Conservation (phyloP, 306 rosid genomes). For the Casuarina cunninghamiana region DNA sequence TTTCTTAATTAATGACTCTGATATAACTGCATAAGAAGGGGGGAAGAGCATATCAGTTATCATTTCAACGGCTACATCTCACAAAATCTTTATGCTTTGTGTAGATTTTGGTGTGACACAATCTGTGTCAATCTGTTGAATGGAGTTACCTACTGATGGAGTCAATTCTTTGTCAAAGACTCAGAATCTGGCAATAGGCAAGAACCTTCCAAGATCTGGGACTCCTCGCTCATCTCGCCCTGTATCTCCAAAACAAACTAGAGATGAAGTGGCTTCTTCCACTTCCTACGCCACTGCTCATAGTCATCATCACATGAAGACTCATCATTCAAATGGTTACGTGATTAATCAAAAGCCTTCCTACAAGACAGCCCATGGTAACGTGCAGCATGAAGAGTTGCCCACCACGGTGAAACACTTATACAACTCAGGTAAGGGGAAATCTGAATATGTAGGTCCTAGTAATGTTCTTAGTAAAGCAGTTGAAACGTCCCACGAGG, state of each 20-base stretch:
- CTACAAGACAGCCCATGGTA: constrained; percentile 25
- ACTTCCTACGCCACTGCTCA: constrained; percentile 37
- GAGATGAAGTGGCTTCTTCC: constrained; percentile 49
- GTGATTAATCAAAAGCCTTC: constrained; percentile 47
- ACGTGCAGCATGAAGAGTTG: constrained; percentile 29
- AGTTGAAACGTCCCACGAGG: constrained; percentile 41
- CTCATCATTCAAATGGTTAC: constrained; percentile 39
- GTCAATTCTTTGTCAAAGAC: constrained; percentile 42
- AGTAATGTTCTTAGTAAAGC: constrained; percentile 27
- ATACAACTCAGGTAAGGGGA: constrained; percentile 31
- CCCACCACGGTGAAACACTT: constrained; percentile 31
- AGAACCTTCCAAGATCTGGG: constrained; percentile 44
- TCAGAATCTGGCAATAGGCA: constrained; percentile 47
- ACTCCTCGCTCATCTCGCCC: constrained; percentile 41
- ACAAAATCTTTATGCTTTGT: constrained; percentile 37
- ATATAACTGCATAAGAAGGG: background rate
- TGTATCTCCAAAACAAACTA: constrained; percentile 45
- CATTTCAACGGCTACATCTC: constrained; percentile 23
- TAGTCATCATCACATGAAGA: constrained; percentile 41
- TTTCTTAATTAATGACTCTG: constrained; percentile 38
- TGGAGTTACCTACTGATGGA: constrained; percentile 62
- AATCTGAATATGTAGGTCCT: constrained; percentile 32
- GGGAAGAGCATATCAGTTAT: background rate
- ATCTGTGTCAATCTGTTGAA: constrained; percentile 29
- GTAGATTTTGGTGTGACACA: constrained; percentile 39